Evolutionary conservation across 495 filamentous ascomycete genomes (phyloP).

Genomic region (Xylaria intraflava): DNA sequence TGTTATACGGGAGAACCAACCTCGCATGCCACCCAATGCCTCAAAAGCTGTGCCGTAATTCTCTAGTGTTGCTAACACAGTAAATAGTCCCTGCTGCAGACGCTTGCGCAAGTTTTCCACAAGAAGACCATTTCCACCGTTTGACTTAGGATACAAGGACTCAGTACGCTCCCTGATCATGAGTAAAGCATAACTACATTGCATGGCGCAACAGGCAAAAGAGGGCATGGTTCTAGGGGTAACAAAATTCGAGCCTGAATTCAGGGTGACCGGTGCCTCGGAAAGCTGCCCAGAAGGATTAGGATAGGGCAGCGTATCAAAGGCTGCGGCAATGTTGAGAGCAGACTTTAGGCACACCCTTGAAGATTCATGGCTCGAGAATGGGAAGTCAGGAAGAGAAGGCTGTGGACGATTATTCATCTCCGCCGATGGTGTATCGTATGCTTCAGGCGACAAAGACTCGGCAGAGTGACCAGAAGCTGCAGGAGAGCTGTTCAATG

Average conservation of each 20-base stretch:
- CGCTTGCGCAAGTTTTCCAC: constrained; percentile 44
- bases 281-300: constrained; percentile 32
- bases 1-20: constrained; percentile 25
- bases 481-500: constrained; percentile 25
- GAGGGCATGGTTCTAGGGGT: constrained; percentile 53
- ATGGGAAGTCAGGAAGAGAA: constrained; percentile 41
- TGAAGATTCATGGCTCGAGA: constrained; percentile 46
- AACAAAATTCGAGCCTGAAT: constrained; percentile 19
- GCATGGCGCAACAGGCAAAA: constrained; percentile 58
- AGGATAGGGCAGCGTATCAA: constrained; percentile 46
- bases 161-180: constrained; percentile 51
- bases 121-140: constrained; percentile 27
- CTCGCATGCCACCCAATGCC: constrained; percentile 57
- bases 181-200: constrained; percentile 55
- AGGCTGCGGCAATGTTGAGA: constrained; percentile 45
- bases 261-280: constrained; percentile 27
- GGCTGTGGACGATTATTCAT: constrained; percentile 28
- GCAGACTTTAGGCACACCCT: constrained; percentile 49
- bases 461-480: constrained; percentile 32
- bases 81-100: constrained; percentile 47
- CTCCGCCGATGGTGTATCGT: constrained; percentile 32
- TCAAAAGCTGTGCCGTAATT: constrained; percentile 56
- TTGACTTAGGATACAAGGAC: constrained; percentile 33
- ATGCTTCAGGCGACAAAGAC: constrained; percentile 28
- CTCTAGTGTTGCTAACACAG: constrained; percentile 43